Conservation (phyloP, 257 asterid genomes). For the Mentha longifolia region DNA sequence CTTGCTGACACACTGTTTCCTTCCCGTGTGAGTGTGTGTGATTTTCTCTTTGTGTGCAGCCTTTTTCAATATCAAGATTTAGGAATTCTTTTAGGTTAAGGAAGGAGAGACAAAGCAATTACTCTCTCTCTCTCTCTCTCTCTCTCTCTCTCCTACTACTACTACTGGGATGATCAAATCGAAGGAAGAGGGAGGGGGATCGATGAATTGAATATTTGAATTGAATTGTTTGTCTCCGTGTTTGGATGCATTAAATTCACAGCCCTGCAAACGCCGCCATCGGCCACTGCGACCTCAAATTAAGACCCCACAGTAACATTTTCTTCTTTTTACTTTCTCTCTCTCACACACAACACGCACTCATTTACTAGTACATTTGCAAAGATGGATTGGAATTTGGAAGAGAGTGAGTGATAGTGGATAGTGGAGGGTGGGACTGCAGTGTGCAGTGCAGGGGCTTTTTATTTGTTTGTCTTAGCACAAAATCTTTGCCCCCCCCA, state of each 20-base stretch:
- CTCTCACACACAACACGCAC: conserved; percentile 38
- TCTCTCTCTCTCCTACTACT: too few relatives aligned
- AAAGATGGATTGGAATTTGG: neutral
- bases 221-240: neutral
- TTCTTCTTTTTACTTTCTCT: conserved; percentile 5
- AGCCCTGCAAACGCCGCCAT: conserved; percentile 98
- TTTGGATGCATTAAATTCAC: conserved; percentile 69
- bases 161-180: too few relatives aligned
- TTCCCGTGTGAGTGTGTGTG: conserved; percentile 8
- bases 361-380: neutral
- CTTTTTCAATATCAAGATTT: conserved; percentile 42
- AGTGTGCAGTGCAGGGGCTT: too few relatives aligned
- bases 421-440: neutral
- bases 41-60: conserved; percentile 38
- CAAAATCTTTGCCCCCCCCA: conserved; percentile 36
- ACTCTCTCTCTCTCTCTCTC: neutral
- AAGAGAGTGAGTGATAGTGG: neutral
- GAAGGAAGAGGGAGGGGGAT: neutral
- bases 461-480: neutral
- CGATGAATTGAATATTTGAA: too few relatives aligned
- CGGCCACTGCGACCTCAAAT: conserved; percentile 64
- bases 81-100: conserved; percentile 45
- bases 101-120: conserved; percentile 23
- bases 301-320: conserved; percentile 50
- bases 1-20: conserved; percentile 38